Evolutionary conservation across 192 early-diverging fungal species (phyloP), one percentile per base, ranked within the genome.

Genomic region (Podila verticillata): DNA sequence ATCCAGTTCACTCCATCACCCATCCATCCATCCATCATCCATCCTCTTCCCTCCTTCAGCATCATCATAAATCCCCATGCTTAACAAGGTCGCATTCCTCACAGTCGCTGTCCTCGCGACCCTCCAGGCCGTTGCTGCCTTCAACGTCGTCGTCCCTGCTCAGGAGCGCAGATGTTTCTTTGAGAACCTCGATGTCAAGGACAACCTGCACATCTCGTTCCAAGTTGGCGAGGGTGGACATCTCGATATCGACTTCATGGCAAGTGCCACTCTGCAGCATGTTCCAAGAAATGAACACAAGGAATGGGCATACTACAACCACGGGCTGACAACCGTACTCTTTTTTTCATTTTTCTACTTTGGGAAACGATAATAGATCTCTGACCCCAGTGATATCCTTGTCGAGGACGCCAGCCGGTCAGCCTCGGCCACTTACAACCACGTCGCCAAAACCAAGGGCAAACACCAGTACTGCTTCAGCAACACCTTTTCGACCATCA

Each of bases 401-500:
- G 62, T 88, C 22, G 73, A 83, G 54, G 74, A 63, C 61, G 82
- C 64, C 48, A 64, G 57, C 26, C 68, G 78, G 58, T 57, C 81
- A 39, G 62, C 86, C 9, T 74, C 86, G 31, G 86, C 79, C 7
- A 85, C 82, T 17, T 84, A 84, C 66, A 58, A 69, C 49, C 29
- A 86, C 8, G 68, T 70, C 20, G 89, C 92, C 22, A 78, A 83
- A 28, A 26, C 54, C 7, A 80, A 82, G 26, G 94, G 94, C 58
- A 82, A 84, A 66, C 87, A 93, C 68, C 84, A 82, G 15, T 93
- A 91, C 80, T 95, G 94, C 83, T 95, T 95, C 82, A 90, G 88
- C 72, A 95, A 95, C 82, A 73, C 83, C 34, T 88, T 90, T 82
- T 89, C 87, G n/a, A 79, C 87, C 28, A 32, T 86, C 66, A 78